A percentile compares a stretch with the other conserved stretches of the same genome.
These are phyloP conservation scores for Paramecium tetraurelia DNA, from an alignment of 73 alveolate genomes.

Conservation along the genomic window DNA sequence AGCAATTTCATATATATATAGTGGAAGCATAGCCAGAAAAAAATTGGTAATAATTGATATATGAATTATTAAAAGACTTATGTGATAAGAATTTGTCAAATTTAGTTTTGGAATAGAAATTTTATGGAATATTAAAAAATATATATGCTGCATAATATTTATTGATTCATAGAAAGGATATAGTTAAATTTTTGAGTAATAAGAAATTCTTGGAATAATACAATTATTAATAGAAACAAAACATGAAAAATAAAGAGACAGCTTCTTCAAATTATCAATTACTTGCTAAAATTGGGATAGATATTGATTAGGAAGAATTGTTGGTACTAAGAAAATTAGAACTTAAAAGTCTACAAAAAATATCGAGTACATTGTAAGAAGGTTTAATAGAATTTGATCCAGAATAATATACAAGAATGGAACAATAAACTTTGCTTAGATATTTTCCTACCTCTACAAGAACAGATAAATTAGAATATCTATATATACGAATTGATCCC, in stretches of 20 bases:
- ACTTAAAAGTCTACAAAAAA: neutral
- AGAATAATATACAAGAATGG: constrained; percentile 32
- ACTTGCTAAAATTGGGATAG: neutral
- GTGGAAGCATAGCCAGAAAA: constrained; percentile 17
- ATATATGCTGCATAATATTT: constrained; percentile 3
- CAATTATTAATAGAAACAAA: neutral
- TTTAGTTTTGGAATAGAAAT: neutral
- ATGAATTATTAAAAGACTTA: neutral
- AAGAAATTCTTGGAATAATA: neutral
- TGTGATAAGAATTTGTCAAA: neutral
- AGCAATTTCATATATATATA: neutral
- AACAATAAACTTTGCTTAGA: neutral
- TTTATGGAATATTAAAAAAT: constrained; percentile 15
- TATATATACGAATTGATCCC: constrained; percentile 20
- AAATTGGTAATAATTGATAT: neutral
- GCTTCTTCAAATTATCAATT: neutral
- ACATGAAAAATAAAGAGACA: neutral
- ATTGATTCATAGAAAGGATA: neutral
- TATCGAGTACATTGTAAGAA: neutral
- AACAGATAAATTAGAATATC: neutral
- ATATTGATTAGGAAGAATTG: constrained; percentile 1
- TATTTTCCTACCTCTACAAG: constrained; percentile 41
- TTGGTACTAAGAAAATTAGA: constrained; percentile 35
- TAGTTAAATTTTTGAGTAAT: neutral
- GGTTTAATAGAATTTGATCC: constrained; percentile 43